phyloP scores from a whole-genome alignment of 306 rosid genomes.

The Sesbania bispinosa region DNA sequence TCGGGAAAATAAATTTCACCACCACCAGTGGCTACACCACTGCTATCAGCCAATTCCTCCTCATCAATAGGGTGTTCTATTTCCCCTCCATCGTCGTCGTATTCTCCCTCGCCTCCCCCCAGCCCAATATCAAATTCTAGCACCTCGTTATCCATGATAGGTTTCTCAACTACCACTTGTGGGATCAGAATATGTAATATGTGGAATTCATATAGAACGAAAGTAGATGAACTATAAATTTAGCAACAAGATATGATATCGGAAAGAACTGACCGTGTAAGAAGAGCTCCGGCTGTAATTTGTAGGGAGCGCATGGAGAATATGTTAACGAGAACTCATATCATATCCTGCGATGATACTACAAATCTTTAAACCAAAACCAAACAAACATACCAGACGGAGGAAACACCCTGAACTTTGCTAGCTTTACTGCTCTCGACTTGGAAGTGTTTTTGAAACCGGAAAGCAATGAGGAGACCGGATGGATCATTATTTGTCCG shows the following conservation, averaged over 20 bases:
- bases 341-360: no score
- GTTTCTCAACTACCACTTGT: not conserved
- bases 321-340: not conserved
- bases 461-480: no score
- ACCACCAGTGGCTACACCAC: slow-evolving; percentile 35
- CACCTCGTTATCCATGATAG: slow-evolving; percentile 83
- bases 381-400: no score
- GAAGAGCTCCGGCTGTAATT: not conserved
- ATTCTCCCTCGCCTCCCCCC: slow-evolving; percentile 60
- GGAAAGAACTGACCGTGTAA: slow-evolving; percentile 16
- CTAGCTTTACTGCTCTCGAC: no score
- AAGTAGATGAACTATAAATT: not conserved
- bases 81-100: slow-evolving; percentile 60
- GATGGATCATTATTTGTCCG: no score
- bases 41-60: slow-evolving; percentile 70
- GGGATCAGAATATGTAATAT: slow-evolving; percentile 3
- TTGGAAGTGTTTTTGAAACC: no score
- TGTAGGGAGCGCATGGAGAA: not conserved
- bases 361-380: not conserved
- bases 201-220: not conserved
- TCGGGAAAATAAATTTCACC: slow-evolving; percentile 66
- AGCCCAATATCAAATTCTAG: slow-evolving; percentile 88
- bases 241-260: not conserved
- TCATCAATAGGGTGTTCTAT: slow-evolving; percentile 58
- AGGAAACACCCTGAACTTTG: no score